These are phyloP conservation scores for Boletus vermiculosoides DNA, from an alignment of 768 basidiomycete species.

Conservation along the genomic window DNA sequence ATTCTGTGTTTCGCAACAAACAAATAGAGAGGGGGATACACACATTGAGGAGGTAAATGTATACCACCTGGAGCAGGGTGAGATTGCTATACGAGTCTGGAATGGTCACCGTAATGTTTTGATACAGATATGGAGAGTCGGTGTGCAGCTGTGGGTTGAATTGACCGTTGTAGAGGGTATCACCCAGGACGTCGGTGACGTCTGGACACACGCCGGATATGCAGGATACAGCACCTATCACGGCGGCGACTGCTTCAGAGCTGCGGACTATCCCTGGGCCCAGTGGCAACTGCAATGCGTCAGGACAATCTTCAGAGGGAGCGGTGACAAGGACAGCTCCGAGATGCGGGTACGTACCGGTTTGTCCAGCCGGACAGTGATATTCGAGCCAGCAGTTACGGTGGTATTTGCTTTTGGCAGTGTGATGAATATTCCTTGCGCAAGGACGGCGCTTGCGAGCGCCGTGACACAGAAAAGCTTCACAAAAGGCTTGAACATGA, in stretches of 20 bases:
- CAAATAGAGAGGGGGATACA: background rate
- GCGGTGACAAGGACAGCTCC: background rate
- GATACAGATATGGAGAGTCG: background rate
- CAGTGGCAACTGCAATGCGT: background rate
- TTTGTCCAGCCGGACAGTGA: slow-evolving; percentile 42
- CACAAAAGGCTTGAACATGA: slow-evolving; percentile 7
- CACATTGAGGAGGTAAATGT: slow-evolving; percentile 8
- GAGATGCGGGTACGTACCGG: slow-evolving; percentile 33
- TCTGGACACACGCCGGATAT: background rate
- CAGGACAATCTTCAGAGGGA: background rate
- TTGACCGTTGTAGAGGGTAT: background rate
- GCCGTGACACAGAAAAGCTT: slow-evolving; percentile 1
- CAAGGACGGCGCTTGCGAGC: slow-evolving; percentile 27
- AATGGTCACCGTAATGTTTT: slow-evolving; percentile 7
- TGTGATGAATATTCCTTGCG: slow-evolving; percentile 40
- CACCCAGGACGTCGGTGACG: background rate
- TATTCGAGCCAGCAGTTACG: slow-evolving; percentile 35
- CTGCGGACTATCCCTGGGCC: background rate
- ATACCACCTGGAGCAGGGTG: slow-evolving; percentile 1
- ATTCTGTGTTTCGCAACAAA: background rate
- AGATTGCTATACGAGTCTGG: slow-evolving; percentile 3
- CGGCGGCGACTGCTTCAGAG: slow-evolving; percentile 6
- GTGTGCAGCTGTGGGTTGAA: background rate
- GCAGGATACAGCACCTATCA: slow-evolving; percentile 4
- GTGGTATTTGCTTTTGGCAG: slow-evolving; percentile 33